These are phyloP conservation scores for Lentinula aciculospora DNA, from an alignment of 768 basidiomycete species.

Conservation along the genomic window DNA sequence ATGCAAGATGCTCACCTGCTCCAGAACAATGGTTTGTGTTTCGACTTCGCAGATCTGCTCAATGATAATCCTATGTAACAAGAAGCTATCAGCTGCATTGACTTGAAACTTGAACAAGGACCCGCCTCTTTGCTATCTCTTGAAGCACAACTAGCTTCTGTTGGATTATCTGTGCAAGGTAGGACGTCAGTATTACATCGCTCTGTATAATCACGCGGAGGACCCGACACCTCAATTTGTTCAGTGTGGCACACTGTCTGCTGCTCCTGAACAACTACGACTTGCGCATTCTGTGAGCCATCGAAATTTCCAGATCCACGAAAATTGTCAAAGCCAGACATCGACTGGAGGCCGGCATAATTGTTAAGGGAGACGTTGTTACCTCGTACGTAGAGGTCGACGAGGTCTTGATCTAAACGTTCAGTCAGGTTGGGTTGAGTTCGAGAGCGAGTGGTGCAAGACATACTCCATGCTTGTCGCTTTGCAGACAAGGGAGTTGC, in stretches of 20 bases:
- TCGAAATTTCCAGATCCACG: conserved; percentile 16
- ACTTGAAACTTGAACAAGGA: not conserved
- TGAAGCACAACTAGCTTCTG: conserved; percentile 21
- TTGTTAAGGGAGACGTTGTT: conserved; percentile 14
- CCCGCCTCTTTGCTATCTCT: conserved; percentile 21
- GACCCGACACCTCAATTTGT: conserved; percentile 8
- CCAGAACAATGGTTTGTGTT: conserved; percentile 21
- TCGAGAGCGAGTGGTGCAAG: too few relatives aligned
- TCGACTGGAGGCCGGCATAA: conserved; percentile 13
- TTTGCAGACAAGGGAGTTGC: conserved; percentile 2
- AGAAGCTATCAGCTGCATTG: not conserved
- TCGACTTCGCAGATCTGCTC: conserved; percentile 25
- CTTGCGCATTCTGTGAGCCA: conserved; percentile 11
- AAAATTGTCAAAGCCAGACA: conserved; percentile 11
- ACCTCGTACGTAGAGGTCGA: conserved; percentile 3
- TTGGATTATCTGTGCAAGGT: conserved; percentile 16
- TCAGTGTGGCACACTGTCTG: conserved; percentile 14
- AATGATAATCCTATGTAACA: conserved; percentile 16
- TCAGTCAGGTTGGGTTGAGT: not conserved
- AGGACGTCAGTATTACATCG: not conserved
- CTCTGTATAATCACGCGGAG: not conserved
- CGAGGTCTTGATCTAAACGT: not conserved
- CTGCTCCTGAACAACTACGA: conserved; percentile 15
- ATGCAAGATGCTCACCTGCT: conserved; percentile 9
- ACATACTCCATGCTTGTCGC: conserved; percentile 5